phyloP scores from a whole-genome alignment of 2,329 filamentous ascomycete species.

The Chaetomiaceae sp. region DNA sequence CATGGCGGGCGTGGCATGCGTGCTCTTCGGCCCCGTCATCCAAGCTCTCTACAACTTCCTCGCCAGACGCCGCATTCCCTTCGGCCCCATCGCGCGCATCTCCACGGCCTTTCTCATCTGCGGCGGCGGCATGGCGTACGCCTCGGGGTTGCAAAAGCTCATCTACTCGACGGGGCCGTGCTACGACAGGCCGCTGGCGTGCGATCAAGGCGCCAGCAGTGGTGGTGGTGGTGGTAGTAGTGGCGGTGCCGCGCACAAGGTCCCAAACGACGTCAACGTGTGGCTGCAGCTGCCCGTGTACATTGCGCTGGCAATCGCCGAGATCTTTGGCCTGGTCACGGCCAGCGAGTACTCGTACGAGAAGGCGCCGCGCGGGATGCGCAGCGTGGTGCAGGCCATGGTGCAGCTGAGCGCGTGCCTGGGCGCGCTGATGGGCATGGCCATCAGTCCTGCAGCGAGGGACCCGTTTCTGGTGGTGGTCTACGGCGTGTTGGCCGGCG shows the following conservation, averaged over 20 bases:
- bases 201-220: slow-evolving; percentile 18
- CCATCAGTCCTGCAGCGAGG: slow-evolving; percentile 20
- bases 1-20: slow-evolving; percentile 43
- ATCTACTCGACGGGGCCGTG: slow-evolving; percentile 45
- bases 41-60: slow-evolving; percentile 46
- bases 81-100: slow-evolving; percentile 44
- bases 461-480: slow-evolving; percentile 16
- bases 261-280: slow-evolving; percentile 42
- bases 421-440: slow-evolving; percentile 21
- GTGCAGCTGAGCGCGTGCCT: slow-evolving; percentile 23
- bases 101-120: slow-evolving; percentile 42
- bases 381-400: slow-evolving; percentile 31
- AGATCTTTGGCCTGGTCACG: slow-evolving; percentile 41
- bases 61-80: slow-evolving; percentile 38
- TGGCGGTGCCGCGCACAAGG: too few species aligned
- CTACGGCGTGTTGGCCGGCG: slow-evolving; percentile 9
- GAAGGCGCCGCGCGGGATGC: slow-evolving; percentile 40
- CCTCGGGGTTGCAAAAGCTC: slow-evolving; percentile 45
- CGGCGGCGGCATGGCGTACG: slow-evolving; percentile 45
- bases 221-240: slow-evolving; percentile 25
- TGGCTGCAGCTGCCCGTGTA: slow-evolving; percentile 43
- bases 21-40: slow-evolving; percentile 45
- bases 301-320: slow-evolving; percentile 38
- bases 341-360: slow-evolving; percentile 41
- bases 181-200: slow-evolving; percentile 36